Evolutionary conservation across 73 alveolate species (phyloP).

Genomic region (Breviolum minutum): DNA sequence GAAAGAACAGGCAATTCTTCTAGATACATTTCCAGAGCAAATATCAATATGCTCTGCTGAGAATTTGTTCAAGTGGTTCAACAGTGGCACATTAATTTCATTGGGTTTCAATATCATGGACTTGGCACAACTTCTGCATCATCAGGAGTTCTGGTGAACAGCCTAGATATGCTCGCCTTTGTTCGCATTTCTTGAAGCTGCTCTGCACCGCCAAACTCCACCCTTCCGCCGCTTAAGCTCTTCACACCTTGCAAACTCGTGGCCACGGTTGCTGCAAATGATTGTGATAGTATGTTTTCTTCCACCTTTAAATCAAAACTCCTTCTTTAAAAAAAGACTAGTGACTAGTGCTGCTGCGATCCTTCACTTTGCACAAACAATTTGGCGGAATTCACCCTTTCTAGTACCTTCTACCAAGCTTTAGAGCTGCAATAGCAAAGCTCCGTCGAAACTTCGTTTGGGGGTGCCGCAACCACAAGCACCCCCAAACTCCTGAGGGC

Average conservation of each 20-base stretch:
- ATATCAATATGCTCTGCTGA: not conserved
- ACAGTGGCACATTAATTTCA: not conserved
- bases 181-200: conserved; percentile 52
- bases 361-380: too few species aligned
- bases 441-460: not conserved
- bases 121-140: not conserved
- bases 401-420: not conserved
- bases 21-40: not conserved
- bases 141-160: not conserved
- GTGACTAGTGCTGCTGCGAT: too few species aligned
- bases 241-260: conserved; percentile 23
- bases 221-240: conserved; percentile 21
- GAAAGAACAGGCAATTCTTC: not conserved
- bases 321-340: too few species aligned
- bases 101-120: not conserved
- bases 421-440: not conserved
- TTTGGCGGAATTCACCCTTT: not conserved
- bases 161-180: not conserved
- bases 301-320: not conserved
- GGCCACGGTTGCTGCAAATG: not conserved
- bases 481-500: not conserved
- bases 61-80: not conserved
- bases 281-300: not conserved
- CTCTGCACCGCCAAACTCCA: conserved; percentile 81
- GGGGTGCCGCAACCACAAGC: not conserved